Evolutionary conservation across 2,329 filamentous ascomycete genomes (phyloP).

Genomic region (Zymoseptoria ardabiliae): DNA sequence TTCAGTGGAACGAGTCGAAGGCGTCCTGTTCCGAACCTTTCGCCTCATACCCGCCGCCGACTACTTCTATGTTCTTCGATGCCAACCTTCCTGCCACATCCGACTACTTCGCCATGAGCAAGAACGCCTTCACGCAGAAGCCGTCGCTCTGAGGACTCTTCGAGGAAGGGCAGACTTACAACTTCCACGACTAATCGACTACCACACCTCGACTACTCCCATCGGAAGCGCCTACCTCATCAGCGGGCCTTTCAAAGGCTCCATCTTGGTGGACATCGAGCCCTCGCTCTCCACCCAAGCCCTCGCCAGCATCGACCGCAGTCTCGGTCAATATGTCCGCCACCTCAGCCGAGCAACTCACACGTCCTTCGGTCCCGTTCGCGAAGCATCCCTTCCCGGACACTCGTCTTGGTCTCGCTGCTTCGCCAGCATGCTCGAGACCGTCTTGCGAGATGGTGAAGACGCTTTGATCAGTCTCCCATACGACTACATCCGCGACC

Average conservation of each 20-base stretch:
- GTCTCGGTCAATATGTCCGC: slow-evolving; percentile 35
- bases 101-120: slow-evolving; percentile 39
- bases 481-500: slow-evolving; percentile 47
- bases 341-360: slow-evolving; percentile 41
- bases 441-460: slow-evolving; percentile 49
- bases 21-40: slow-evolving; percentile 35
- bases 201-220: slow-evolving; percentile 14
- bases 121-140: slow-evolving; percentile 34
- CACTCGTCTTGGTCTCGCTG: slow-evolving; percentile 46
- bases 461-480: slow-evolving; percentile 52
- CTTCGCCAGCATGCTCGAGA: slow-evolving; percentile 47
- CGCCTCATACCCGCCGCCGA: slow-evolving; percentile 35
- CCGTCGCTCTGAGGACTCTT: slow-evolving; percentile 32
- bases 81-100: slow-evolving; percentile 31
- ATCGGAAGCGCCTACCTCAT: slow-evolving; percentile 24
- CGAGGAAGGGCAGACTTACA: slow-evolving; percentile 30
- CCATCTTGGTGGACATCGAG: slow-evolving; percentile 22
- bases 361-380: slow-evolving; percentile 41
- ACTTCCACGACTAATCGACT: slow-evolving; percentile 35
- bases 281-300: slow-evolving; percentile 29
- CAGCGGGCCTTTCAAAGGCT: slow-evolving; percentile 23
- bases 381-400: slow-evolving; percentile 31
- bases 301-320: slow-evolving; percentile 33
- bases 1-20: slow-evolving; percentile 19
- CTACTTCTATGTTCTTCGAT: slow-evolving; percentile 36